These are phyloP conservation scores for Panaeolus cyanescens DNA, from an alignment of 768 basidiomycete genomes.

Conservation along the genomic window DNA sequence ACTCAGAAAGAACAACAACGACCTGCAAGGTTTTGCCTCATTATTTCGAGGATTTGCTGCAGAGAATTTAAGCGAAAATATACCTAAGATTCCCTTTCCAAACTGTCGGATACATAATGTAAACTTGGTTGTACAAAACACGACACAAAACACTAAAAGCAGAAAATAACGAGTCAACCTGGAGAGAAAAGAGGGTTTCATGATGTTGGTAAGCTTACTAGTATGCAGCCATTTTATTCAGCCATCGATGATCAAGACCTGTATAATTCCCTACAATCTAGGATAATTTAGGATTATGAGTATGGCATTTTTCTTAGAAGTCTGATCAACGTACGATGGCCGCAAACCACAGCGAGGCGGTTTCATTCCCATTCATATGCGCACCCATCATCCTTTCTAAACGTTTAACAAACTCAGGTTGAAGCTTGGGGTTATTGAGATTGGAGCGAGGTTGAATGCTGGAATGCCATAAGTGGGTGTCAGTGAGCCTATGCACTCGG, in stretches of 20 bases:
- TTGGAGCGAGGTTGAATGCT: neutral
- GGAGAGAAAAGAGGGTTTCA: too few species aligned
- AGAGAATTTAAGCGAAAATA: neutral
- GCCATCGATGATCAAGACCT: conserved; percentile 27
- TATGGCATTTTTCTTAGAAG: neutral
- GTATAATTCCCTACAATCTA: conserved; percentile 33
- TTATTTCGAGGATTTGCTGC: too few species aligned
- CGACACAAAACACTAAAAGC: conserved; percentile 25
- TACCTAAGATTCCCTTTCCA: neutral
- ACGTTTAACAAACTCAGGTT: neutral
- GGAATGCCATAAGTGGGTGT: neutral
- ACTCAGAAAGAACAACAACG: conserved; percentile 19
- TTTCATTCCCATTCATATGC: conserved; percentile 31
- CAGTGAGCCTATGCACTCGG: neutral
- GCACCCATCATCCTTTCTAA: neutral
- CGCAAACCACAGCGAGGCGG: conserved; percentile 34
- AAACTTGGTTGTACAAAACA: conserved; percentile 28
- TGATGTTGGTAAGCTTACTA: conserved; percentile 24
- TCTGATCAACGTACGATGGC: conserved; percentile 26
- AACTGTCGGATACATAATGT: conserved; percentile 18
- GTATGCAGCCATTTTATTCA: conserved; percentile 29
- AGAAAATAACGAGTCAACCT: too few species aligned
- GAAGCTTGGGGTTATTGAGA: conserved; percentile 9
- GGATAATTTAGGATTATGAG: too few species aligned
- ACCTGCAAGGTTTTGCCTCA: conserved; percentile 6